These are phyloP conservation scores for Diutina mesorugosa DNA, from an alignment of 1,139 yeast genomes.

Conservation along the genomic window DNA sequence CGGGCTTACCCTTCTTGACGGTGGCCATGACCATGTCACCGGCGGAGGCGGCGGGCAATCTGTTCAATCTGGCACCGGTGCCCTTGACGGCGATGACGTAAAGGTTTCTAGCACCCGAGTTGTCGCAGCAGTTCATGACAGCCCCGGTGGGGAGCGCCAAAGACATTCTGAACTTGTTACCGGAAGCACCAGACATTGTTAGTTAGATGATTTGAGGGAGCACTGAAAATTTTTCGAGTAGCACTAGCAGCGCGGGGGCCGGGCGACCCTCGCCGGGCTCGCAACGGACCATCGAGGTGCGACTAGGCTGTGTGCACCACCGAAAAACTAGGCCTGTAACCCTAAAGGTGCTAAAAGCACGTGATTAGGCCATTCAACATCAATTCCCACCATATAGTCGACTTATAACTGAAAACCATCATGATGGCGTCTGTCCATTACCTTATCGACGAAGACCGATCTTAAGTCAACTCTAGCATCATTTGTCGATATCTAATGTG, in stretches of 20 bases:
- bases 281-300: slow-evolving; percentile 2
- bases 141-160: slow-evolving; percentile 99
- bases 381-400: too few species aligned
- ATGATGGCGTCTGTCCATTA: too few species aligned
- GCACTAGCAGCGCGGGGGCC: not conserved
- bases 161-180: slow-evolving; percentile 99
- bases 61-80: slow-evolving; percentile 98
- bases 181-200: slow-evolving; percentile 87
- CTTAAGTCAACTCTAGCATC: too few species aligned
- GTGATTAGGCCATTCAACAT: slow-evolving; percentile 3
- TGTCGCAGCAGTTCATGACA: slow-evolving; percentile 99
- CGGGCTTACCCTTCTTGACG: slow-evolving; percentile 99
- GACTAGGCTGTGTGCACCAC: slow-evolving; percentile 4
- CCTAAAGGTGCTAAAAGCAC: slow-evolving; percentile 6
- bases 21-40: slow-evolving; percentile 99
- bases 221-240: slow-evolving; percentile 7
- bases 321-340: slow-evolving; percentile 5
- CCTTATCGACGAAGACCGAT: too few species aligned
- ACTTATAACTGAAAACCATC: too few species aligned
- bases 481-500: too few species aligned
- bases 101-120: slow-evolving; percentile 99
- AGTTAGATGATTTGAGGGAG: slow-evolving; percentile 1
- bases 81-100: slow-evolving; percentile 99
- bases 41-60: slow-evolving; percentile 99
- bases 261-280: not conserved